These are phyloP conservation scores for Brettanomyces naardenensis DNA, from an alignment of 805 yeast genomes.

Conservation along the genomic window DNA sequence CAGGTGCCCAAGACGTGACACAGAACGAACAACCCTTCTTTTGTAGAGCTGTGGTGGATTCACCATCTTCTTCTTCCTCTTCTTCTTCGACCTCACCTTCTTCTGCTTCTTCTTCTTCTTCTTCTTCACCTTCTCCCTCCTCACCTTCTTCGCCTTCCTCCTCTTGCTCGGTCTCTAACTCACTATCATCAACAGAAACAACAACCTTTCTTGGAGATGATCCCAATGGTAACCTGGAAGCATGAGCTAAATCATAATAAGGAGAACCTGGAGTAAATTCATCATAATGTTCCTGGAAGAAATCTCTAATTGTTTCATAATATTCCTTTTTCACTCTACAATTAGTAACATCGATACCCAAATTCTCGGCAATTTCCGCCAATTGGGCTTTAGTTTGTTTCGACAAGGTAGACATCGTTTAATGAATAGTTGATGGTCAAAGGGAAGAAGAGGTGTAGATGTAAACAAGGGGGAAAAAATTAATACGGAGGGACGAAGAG, in stretches of 20 bases:
- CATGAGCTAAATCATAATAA: conserved; percentile 20
- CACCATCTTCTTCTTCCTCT: conserved; percentile 20
- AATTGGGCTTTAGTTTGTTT: conserved; percentile 26
- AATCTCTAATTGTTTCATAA: conserved; percentile 15
- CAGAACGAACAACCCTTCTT: background rate
- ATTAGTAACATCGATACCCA: conserved; percentile 16
- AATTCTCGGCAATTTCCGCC: conserved; percentile 23
- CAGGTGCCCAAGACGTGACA: background rate
- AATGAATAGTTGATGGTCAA: too few species aligned
- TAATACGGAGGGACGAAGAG: too few species aligned
- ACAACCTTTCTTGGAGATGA: conserved; percentile 9
- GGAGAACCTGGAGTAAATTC: conserved; percentile 17
- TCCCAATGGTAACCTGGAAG: conserved; percentile 4
- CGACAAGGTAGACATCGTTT: conserved; percentile 12
- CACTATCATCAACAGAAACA: conserved; percentile 53
- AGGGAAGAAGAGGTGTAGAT: background rate
- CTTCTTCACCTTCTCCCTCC: conserved; percentile 71
- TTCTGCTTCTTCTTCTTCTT: conserved; percentile 8
- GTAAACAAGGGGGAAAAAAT: too few species aligned
- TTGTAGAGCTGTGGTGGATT: background rate
- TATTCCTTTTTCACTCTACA: conserved; percentile 24
- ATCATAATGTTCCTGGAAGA: conserved; percentile 15
- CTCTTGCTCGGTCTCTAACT: conserved; percentile 29
- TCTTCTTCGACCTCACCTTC: conserved; percentile 45
- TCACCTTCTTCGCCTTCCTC: conserved; percentile 63